Evolutionary conservation across 345 rosid genomes (phyloP), one percentile per base, ranked within the genome.

Genomic region (Euphorbia peplus): DNA sequence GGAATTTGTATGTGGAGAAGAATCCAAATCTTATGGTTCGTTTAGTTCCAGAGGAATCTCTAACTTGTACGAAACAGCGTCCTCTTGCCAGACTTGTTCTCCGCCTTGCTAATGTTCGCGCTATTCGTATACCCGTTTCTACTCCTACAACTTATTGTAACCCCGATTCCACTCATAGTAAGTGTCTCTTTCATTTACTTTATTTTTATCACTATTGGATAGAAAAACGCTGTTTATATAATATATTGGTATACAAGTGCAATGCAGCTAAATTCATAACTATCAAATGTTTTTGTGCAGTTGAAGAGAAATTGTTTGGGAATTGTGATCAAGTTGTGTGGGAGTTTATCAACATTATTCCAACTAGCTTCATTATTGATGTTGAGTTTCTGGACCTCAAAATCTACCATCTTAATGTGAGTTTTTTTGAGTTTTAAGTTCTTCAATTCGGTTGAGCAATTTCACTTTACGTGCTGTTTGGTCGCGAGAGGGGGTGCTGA

Each of bases 301-400:
- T 89, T 66, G 72, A 75, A 19, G 97, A 91, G 69, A 88, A 81
- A 72, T 71, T 80, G 66, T 82, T 93, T 39, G 89, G 96, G 71
- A 84, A 83, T 13, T 37, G 83, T 39, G n/a, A n/a, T n/a, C n/a
- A n/a, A n/a, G n/a, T n/a, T n/a, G n/a, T n/a, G n/a, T n/a, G n/a
- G n/a, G n/a, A n/a, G n/a, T n/a, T n/a, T n/a, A n/a, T n/a, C n/a
- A n/a, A n/a, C n/a, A 61, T 28, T 78, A 86, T 69, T 89, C 75
- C 18, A 95, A 95, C 35, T 91, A n/a, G 90, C 52, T 83, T 88
- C 77, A 79, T 86, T 56, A 81, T 93, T 66, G 97, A 93, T 67
- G 96, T 93, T 0, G 98, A 93, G 84, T 93, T 93, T 80, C 82
- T 91, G 15, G 97, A 93, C 67, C 85, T 93, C 78, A 89, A 82